Evolutionary conservation across 2,329 filamentous ascomycete species (phyloP), one percentile per base, ranked within the genome.

Genomic region (Diaporthe humulicola): DNA sequence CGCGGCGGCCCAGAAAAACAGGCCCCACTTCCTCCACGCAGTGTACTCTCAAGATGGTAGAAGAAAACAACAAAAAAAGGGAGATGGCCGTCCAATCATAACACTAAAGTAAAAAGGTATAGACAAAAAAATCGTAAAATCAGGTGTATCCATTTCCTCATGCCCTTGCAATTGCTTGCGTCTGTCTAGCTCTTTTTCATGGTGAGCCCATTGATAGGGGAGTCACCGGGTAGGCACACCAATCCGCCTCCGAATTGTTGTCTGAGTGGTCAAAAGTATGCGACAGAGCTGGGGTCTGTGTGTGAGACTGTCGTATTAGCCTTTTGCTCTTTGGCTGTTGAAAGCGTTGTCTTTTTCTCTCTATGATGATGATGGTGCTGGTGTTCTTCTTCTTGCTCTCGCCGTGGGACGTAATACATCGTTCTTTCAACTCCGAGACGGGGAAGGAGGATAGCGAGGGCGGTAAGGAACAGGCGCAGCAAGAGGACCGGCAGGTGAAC

Each of bases 221-320:
- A 71, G 93, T 95, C 57, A 90, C 90, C 50, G 93, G 93, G 84
- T 92, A 92, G 77, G 91, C 89, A 81, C 90, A 92, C 74, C 89
- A 88, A 76, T 88, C 85, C 79, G 81, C 81, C 73, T 92, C 90
- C 42, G 90, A 92, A 82, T 90, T 91, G 80, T 86, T 88, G 76
- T 89, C 86, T 70, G 92, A 94, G 82, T 91, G 90, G 80, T 94
- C 92, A 83, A 92, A 94, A 38, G 91, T 93, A 82, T 93, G 92
- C 80, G 92, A 93, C 79, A 95, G 90, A 81, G 93, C 92, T 85
- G 93, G 93, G 83, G 93, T 95, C 93, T 95, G 86, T 79, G 78
- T 83, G 56, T 75, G 73, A 57, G 38, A 80, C 74, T 74, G 79
- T 84, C 82, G 83, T 83, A 86, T 89, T 87, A 89, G 88, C 86